These are phyloP conservation scores for Platanus orientalis DNA, from an alignment of 164 flowering plant species.

Conservation along the genomic window DNA sequence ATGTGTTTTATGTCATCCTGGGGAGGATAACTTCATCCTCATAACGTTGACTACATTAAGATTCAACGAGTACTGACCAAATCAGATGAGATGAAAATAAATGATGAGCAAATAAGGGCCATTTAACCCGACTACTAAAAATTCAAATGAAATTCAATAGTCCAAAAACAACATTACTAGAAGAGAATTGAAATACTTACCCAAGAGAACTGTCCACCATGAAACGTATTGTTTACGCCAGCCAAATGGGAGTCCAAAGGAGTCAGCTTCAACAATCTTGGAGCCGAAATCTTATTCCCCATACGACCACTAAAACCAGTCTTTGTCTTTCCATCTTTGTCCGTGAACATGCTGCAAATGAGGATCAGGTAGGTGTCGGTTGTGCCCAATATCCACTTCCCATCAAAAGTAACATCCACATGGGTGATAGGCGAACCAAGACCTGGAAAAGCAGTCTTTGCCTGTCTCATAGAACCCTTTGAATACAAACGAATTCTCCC, in stretches of 20 bases:
- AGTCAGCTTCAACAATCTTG: conserved; percentile 85
- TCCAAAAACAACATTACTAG: too few species aligned
- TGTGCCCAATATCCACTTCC: conserved; percentile 96
- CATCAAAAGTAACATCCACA: conserved; percentile 97
- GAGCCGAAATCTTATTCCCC: conserved; percentile 90
- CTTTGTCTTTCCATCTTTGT: conserved; percentile 85
- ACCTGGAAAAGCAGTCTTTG: conserved; percentile 98
- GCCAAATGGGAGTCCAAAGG: conserved; percentile 90
- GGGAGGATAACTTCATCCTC: too few species aligned
- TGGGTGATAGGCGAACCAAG: conserved; percentile 94
- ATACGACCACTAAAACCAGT: conserved; percentile 87
- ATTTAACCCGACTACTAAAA: too few species aligned
- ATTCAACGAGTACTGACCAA: too few species aligned
- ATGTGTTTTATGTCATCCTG: too few species aligned
- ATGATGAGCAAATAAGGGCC: too few species aligned
- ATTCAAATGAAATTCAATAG: too few species aligned
- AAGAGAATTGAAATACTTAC: conserved; percentile 31
- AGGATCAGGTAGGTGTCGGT: conserved; percentile 87
- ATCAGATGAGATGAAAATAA: too few species aligned
- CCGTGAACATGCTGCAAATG: conserved; percentile 78
- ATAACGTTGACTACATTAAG: too few species aligned
- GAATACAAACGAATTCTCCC: conserved; percentile 96
- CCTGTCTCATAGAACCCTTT: conserved; percentile 79
- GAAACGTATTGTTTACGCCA: conserved; percentile 74
- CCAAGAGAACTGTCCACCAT: conserved; percentile 95